Base-by-base conservation (phyloP, 2,329 filamentous ascomycete species). In the Fusarium fracticaudum region DNA sequence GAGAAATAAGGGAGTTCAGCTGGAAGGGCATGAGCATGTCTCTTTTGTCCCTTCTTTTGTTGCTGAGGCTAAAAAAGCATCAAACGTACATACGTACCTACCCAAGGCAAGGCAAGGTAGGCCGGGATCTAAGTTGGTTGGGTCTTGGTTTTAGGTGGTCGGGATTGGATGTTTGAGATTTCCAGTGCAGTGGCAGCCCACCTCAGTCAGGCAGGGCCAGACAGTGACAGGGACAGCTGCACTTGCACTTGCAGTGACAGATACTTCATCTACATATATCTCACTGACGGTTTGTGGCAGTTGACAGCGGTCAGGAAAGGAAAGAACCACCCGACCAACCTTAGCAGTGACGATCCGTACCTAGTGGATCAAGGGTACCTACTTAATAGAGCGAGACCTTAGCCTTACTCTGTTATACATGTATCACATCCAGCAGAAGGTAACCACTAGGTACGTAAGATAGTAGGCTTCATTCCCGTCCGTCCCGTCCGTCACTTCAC, bases 1-100 rank as follows among this genome's bases (percentile, higher is more conserved):
- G 17, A 54, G 35, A 22, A 29, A 48, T 44, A 38, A 22, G 29
- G 61, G 33, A 58, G 40, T 26, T 43, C 35, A 55, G 43, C 24
- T 47, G 14, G 26, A 33, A 35, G 22, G 33, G 29, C n/a, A 31
- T 38, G 22, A 24, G 26, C 26, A 20, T 41, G 29, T 64, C 60
- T 48, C 24, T 54, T 37, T 54, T 41, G 38, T 59, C 43, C 51
- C 38, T 45, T 73, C 41, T 50, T 61, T 51, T 69, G 65, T 53
- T 53, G 53, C 29, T 22, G 18, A 67, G 18, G 44, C 20, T 33
- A 24, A 35, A 6, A 8, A 43, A 24, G 48, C 17, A 51, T 17
- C 31, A 20, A 24, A 37, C 22, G 29, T 50, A 35, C 33, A 35
- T 35, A 35, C 14, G 33, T 35, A 35, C 33, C 33, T 35, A n/a